Percentiles rank a stretch among this genome's conserved stretches.
phyloP scores from a whole-genome alignment of 305 asterid species.

The Solanum hybrid region DNA sequence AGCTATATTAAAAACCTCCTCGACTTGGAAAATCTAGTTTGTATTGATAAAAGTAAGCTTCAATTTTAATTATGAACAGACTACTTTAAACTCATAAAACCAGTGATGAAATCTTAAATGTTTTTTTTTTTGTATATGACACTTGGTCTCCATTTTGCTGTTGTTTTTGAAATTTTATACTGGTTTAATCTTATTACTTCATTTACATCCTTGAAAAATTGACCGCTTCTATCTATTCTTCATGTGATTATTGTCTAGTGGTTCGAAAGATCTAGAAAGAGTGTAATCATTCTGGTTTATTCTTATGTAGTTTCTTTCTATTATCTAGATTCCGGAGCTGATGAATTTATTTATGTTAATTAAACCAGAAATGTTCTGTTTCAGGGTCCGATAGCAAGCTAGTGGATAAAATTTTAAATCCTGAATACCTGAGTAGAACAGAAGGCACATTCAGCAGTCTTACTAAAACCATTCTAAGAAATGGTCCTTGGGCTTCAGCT shows the following conservation, averaged over 20 bases:
- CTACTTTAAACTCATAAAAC: not conserved
- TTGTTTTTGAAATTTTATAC: not conserved
- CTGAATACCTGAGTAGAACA: constrained; percentile 46
- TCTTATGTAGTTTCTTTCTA: not conserved
- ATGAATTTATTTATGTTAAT: not conserved
- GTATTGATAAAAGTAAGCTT: not conserved
- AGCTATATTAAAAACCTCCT: not conserved
- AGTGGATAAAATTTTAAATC: constrained; percentile 52
- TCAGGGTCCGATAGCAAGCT: constrained; percentile 63
- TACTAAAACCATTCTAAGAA: constrained; percentile 33
- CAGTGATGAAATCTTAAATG: not conserved
- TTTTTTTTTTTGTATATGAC: not conserved
- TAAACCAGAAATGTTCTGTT: constrained; percentile 8
- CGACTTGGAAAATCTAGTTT: not conserved
- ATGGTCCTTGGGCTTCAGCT: constrained; percentile 79
- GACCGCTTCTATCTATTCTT: not conserved
- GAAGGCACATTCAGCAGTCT: constrained; percentile 36
- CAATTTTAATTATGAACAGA: not conserved
- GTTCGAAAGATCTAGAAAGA: not conserved
- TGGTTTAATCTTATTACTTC: not conserved
- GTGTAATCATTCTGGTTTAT: not conserved
- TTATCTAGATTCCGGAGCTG: not conserved
- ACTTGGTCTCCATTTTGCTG: not conserved
- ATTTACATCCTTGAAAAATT: not conserved
- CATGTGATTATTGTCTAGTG: not conserved